phyloP scores from a whole-genome alignment of 306 rosid genomes.

The Fragaria ananassa region DNA sequence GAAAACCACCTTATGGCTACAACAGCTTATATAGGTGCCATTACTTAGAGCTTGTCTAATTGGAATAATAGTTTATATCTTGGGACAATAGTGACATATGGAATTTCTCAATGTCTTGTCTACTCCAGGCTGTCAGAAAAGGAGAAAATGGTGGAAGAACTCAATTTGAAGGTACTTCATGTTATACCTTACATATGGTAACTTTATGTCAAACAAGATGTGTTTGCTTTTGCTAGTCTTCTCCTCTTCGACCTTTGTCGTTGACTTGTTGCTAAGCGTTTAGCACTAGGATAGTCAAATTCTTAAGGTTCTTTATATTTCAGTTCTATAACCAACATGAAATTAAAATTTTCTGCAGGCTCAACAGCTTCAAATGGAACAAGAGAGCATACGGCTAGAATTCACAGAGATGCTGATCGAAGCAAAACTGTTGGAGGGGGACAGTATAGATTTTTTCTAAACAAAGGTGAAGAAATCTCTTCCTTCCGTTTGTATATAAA shows the following conservation, averaged over 20 bases:
- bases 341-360: slow-evolving; percentile 5
- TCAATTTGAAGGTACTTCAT: slow-evolving; percentile 8
- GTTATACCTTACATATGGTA: background rate
- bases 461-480: background rate
- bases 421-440: background rate
- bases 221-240: background rate
- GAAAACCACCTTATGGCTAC: background rate
- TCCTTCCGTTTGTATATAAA: background rate
- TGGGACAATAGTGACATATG: background rate
- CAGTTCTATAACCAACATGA: background rate
- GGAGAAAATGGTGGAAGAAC: slow-evolving; percentile 4
- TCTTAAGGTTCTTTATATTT: background rate
- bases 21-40: background rate
- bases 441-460: background rate
- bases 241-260: background rate
- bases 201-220: background rate
- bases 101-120: slow-evolving; percentile 1
- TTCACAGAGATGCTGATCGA: background rate
- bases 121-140: slow-evolving; percentile 8
- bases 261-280: background rate
- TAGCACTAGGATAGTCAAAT: background rate
- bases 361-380: slow-evolving; percentile 5
- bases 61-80: background rate
- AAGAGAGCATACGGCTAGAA: background rate
- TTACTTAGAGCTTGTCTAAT: background rate